A percentile compares a stretch with the other conserved stretches of the same genome.
These are phyloP conservation scores for Cinchona pubescens DNA, from an alignment of 257 asterid species.

Conservation along the genomic window DNA sequence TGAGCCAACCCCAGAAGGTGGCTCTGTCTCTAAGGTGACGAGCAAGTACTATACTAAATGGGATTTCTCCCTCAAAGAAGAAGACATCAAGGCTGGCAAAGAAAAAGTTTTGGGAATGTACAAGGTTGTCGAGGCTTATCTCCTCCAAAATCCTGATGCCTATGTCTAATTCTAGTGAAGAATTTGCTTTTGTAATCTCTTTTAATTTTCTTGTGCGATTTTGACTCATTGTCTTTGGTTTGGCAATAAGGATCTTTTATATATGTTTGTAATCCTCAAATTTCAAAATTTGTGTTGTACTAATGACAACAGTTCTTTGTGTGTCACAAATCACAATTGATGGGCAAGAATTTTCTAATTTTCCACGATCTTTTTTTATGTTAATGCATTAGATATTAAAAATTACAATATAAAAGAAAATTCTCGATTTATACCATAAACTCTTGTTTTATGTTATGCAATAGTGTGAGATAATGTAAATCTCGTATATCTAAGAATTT, in stretches of 20 bases:
- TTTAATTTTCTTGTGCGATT: not conserved
- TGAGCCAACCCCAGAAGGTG: slow-evolving; percentile 26
- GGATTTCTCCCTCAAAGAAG: slow-evolving; percentile 28
- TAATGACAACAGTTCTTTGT: not conserved
- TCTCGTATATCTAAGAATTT: too few relatives aligned
- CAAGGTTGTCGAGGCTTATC: slow-evolving; percentile 32
- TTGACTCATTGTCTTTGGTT: not conserved
- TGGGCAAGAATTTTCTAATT: not conserved
- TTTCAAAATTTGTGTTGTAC: not conserved
- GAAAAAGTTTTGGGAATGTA: slow-evolving; percentile 24
- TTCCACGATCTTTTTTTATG: too few relatives aligned
- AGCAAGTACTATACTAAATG: slow-evolving; percentile 26
- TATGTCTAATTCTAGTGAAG: slow-evolving; percentile 6
- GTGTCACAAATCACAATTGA: not conserved
- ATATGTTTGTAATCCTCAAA: not conserved
- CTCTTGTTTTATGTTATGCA: too few relatives aligned
- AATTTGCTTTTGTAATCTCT: not conserved
- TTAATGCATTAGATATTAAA: too few relatives aligned
- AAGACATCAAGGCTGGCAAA: slow-evolving; percentile 32
- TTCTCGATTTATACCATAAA: too few relatives aligned
- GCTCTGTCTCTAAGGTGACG: slow-evolving; percentile 24
- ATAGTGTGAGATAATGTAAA: too few relatives aligned
- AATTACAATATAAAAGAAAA: too few relatives aligned
- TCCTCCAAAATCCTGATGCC: slow-evolving; percentile 28
- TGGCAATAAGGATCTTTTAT: not conserved